These are phyloP conservation scores for Venturiaceae sp. DNA, from an alignment of 2,329 filamentous ascomycete species.

Conservation along the genomic window DNA sequence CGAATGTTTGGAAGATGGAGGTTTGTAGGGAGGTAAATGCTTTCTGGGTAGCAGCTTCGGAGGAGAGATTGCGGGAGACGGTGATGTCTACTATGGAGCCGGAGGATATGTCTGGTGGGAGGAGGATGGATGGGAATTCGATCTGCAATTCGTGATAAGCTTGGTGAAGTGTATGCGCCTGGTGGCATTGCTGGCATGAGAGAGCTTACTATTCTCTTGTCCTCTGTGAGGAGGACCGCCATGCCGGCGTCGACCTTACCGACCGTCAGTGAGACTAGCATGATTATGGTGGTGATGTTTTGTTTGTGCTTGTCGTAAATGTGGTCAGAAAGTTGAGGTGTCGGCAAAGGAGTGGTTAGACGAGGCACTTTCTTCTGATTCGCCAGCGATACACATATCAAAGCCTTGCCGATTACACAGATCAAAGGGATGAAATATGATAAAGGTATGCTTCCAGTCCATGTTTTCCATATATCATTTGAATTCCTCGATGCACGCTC, in stretches of 20 bases:
- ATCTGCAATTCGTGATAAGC: slow-evolving; percentile 50
- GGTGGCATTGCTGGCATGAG: slow-evolving; percentile 4
- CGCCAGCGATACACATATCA: neutral
- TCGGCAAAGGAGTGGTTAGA: neutral
- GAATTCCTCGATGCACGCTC: neutral
- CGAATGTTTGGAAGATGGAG: slow-evolving; percentile 79
- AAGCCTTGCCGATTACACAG: neutral
- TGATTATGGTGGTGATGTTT: slow-evolving; percentile 32
- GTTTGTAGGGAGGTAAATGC: slow-evolving; percentile 80
- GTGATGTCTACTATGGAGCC: slow-evolving; percentile 98
- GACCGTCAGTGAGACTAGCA: slow-evolving; percentile 96
- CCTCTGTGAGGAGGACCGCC: slow-evolving; percentile 89
- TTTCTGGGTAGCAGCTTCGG: slow-evolving; percentile 64
- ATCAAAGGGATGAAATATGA: neutral
- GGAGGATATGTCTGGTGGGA: slow-evolving; percentile 88
- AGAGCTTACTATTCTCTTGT: slow-evolving; percentile 78
- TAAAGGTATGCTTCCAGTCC: too few relatives aligned
- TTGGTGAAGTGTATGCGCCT: neutral
- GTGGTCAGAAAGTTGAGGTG: neutral
- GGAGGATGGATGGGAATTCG: slow-evolving; percentile 94
- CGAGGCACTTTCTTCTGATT: neutral
- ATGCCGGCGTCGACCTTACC: slow-evolving; percentile 99
- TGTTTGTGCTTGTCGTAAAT: neutral
- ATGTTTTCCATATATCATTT: too few relatives aligned
- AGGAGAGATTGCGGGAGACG: slow-evolving; percentile 73